These are phyloP conservation scores for Platismatia glauca DNA, from an alignment of 495 filamentous ascomycete genomes.

Conservation along the genomic window DNA sequence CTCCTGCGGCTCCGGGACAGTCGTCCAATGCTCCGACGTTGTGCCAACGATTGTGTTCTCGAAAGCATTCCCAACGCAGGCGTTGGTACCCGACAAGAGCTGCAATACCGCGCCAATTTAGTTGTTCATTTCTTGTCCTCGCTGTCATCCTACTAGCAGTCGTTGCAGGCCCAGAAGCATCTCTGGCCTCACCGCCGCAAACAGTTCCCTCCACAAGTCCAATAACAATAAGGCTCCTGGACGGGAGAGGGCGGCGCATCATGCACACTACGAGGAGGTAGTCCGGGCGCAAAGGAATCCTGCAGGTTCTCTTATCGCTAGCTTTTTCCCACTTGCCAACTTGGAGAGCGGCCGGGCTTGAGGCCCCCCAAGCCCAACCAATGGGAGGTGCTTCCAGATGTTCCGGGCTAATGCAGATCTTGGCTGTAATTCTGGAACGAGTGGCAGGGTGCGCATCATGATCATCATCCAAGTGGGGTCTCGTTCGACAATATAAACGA, in stretches of 20 bases:
- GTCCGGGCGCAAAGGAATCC: background rate
- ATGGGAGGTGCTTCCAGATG: background rate
- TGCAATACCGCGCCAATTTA: background rate
- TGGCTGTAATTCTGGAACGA: background rate
- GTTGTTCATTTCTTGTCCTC: background rate
- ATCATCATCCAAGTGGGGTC: background rate
- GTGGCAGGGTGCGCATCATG: background rate
- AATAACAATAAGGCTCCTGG: background rate
- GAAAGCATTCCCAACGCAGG: background rate
- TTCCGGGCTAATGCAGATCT: constrained; percentile 2
- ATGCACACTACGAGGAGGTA: background rate
- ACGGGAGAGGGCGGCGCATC: constrained; percentile 6
- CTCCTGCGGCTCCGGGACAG: too few species aligned
- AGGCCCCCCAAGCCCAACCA: background rate
- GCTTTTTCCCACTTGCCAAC: background rate
- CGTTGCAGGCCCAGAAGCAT: background rate
- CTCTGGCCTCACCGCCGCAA: background rate
- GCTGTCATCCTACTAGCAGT: background rate
- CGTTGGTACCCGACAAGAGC: background rate
- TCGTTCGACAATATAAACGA: background rate
- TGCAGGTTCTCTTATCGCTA: background rate
- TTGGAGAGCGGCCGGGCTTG: background rate
- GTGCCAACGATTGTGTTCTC: background rate
- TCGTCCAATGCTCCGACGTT: too few species aligned
- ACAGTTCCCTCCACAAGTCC: background rate